Base-by-base conservation (phyloP, 495 filamentous ascomycete species). In the Pyronema domesticum region DNA sequence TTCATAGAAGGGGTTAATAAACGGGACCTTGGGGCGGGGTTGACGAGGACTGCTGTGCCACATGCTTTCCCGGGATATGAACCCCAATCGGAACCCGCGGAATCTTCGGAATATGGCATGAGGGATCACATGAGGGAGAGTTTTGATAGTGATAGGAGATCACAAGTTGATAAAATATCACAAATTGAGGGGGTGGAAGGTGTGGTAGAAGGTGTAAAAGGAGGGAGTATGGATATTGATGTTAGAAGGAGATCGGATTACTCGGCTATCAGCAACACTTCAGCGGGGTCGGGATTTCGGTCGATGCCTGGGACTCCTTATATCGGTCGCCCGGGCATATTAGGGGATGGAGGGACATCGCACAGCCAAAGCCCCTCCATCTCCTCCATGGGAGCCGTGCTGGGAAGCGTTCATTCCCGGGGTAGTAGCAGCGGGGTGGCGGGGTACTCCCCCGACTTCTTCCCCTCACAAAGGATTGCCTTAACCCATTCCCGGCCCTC, bases 1-100 rank as follows among this genome's bases (percentile, higher is more conserved):
- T 54, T 54, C 23, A 54, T 54, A n/a, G 52, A 54, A 5, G 52
- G 52, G 0, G 23, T 54, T 4, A 54, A 54, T 42, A 46, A 23
- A n/a, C 17, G 33, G 35, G 52, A 54, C 19, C 10, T 54, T 19
- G 52, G 52, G n/a, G 42, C 43, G 6, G 52, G 52, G 0, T 36
- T 54, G 15, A 19, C 19, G 9, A 13, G 52, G 35, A 54, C 52
- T 10, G 52, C 52, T 13, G 52, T 39, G 8, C 52, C 52, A n/a
- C 11, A 39, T 7, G 52, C 42, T 3, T 54, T 54, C 42, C 52
- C 52, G 1, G 36, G 52, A 1, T 8, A 5, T n/a, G 35, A 40
- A 4, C 50, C 50, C 23, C 23, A 30, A 30, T 30, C 5, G 23
- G 11, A 37, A 43, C 2, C 37, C 50, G 37, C 3, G 9, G 37